Evolutionary conservation across 2,329 filamentous ascomycete species (phyloP), one percentile per base, ranked within the genome.

Genomic region (Colletotrichum chlorophyti): DNA sequence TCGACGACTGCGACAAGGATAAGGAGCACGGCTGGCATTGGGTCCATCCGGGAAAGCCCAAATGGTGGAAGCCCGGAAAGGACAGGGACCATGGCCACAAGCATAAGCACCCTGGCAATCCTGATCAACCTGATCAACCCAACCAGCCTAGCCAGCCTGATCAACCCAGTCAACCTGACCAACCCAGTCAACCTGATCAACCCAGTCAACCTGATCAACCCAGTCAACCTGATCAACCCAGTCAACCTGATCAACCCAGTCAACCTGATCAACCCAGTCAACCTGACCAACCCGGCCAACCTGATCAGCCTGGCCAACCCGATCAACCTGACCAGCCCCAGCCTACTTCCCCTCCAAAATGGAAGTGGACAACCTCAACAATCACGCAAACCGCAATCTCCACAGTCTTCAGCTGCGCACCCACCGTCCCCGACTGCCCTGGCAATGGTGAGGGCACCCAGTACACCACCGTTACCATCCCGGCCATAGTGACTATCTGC

Each of bases 401-500:
- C 53, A 79, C 77, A 49, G 64, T 79, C 65, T 69, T 70, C 64
- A 70, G 68, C 69, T 79, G 76, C 67, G 62, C 68, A 15, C 65
- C 72, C 38, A 64, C 68, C 37, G 70, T 74, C 65, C 42, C 52
- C 37, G 23, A 59, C 55, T 79, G 77, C 72, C 75, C 76, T n/a
- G 73, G 65, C 47, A 51, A 51, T 12, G 55, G 43, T 24, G 66
- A 64, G 63, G 73, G 68, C 53, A 70, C 70, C 60, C 35, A 66
- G 34, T 60, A 63, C 58, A 73, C 71, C 51, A 79, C 76, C 43
- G 69, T 76, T 49, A 69, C 68, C 59, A 66, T 76, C 54, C 67
- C 74, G 32, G 69, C 72, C 58, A 73, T 72, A 60, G 77, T 76
- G 59, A 79, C 76, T 58, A 69, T 80, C 65, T 79, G 76, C 73